phyloP scores from a whole-genome alignment of 2,329 filamentous ascomycete genomes.

The Taxawa tesnikishii region DNA sequence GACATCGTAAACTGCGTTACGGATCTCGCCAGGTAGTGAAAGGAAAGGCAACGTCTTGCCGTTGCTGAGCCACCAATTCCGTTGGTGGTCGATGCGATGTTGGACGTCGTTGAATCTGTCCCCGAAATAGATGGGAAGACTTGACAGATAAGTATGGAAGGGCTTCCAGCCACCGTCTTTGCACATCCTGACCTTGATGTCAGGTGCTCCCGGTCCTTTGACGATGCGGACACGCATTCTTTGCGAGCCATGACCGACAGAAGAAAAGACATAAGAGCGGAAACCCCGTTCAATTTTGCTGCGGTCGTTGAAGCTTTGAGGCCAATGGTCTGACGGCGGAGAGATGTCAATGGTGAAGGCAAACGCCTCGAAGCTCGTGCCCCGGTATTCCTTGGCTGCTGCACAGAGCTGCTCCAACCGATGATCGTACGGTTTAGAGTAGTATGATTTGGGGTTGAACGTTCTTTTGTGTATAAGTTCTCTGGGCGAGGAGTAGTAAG shows the following conservation, averaged over 20 bases:
- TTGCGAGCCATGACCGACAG: background rate
- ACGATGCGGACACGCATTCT: background rate
- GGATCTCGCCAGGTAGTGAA: slow-evolving; percentile 12
- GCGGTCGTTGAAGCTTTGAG: no score
- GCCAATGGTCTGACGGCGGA: background rate
- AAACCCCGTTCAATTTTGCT: no score
- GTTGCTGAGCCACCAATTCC: background rate
- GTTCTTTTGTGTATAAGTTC: background rate
- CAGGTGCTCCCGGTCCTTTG: background rate
- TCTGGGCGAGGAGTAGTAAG: no score
- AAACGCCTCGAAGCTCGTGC: background rate
- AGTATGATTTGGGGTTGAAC: background rate
- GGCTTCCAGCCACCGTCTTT: background rate
- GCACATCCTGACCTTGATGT: background rate
- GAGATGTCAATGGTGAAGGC: background rate
- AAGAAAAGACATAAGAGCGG: background rate
- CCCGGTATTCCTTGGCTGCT: background rate
- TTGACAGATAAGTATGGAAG: background rate
- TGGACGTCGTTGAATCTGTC: background rate
- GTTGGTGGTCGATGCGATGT: background rate
- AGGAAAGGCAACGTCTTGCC: slow-evolving; percentile 3
- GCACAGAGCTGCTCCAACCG: background rate
- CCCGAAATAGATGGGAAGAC: background rate
- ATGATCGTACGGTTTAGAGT: background rate
- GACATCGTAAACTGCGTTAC: slow-evolving; percentile 11